Percentiles rank a stretch among this genome's conserved stretches.
Conservation (phyloP, 495 filamentous ascomycete species). For the Penicillium bialowiezense region DNA sequence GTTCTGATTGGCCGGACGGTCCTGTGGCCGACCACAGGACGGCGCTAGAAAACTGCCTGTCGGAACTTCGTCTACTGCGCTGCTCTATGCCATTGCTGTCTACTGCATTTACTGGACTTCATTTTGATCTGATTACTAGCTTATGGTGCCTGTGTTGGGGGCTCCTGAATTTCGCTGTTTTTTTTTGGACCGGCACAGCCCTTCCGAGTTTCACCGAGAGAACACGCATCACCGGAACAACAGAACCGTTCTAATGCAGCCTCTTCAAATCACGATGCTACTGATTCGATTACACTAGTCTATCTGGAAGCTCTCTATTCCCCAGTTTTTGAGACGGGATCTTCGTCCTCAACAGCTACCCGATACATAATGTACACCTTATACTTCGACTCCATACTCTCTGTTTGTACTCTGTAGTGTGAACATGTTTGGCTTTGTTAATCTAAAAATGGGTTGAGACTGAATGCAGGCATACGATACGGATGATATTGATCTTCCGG, state of each 20-base stretch:
- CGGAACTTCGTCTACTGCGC: conserved; percentile 1
- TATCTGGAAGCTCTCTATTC: not conserved
- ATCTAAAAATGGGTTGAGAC: too few relatives aligned
- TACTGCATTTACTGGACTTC: not conserved
- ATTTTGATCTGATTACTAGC: not conserved
- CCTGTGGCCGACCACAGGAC: not conserved
- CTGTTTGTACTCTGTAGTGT: too few relatives aligned
- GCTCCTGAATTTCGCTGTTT: not conserved
- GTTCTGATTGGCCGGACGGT: conserved; percentile 34
- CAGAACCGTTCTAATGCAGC: not conserved
- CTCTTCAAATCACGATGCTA: not conserved
- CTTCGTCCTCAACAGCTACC: too few relatives aligned
- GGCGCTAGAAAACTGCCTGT: conserved; percentile 7
- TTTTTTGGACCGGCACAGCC: not conserved
- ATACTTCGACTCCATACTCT: too few relatives aligned
- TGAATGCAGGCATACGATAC: too few relatives aligned
- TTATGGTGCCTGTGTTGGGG: not conserved
- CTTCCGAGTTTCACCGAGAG: conserved; percentile 8
- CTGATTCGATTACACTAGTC: not conserved
- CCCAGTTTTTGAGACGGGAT: too few relatives aligned
- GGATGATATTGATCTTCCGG: too few relatives aligned
- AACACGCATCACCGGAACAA: conserved; percentile 7
- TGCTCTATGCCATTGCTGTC: not conserved
- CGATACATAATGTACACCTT: too few relatives aligned
- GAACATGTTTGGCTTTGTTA: too few relatives aligned